phyloP scores from a whole-genome alignment of 2,329 filamentous ascomycete species.

The Fusarium heterosporum region DNA sequence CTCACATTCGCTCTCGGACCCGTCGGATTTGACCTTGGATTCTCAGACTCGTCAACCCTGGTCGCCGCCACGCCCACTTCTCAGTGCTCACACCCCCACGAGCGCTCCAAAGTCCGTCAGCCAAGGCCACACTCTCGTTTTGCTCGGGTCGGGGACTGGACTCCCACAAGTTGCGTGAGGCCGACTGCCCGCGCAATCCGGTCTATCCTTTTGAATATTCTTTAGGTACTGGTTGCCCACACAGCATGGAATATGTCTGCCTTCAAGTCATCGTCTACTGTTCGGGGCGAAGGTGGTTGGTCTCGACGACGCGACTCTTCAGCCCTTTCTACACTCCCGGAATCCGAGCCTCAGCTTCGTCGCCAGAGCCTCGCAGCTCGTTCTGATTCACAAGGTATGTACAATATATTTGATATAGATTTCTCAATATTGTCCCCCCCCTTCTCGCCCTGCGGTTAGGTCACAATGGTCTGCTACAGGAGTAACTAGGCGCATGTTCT shows the following conservation, averaged over 20 bases:
- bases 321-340: constrained; percentile 41
- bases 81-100: constrained; percentile 34
- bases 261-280: constrained; percentile 46
- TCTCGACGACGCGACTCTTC: constrained; percentile 44
- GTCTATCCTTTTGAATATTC: constrained; percentile 36
- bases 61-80: constrained; percentile 37
- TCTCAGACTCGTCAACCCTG: constrained; percentile 21
- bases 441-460: constrained; percentile 5
- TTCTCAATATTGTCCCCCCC: constrained; percentile 14
- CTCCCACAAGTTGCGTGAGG: constrained; percentile 41
- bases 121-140: constrained; percentile 38
- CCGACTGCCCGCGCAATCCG: constrained; percentile 44
- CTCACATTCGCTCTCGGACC: constrained; percentile 36
- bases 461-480: constrained; percentile 20
- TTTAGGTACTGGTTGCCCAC: constrained; percentile 40
- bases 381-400: constrained; percentile 51
- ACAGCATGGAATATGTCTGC: constrained; percentile 55
- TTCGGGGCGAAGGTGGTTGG: constrained; percentile 46
- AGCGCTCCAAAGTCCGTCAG: constrained; percentile 33
- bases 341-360: constrained; percentile 37
- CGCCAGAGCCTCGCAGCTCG: constrained; percentile 44
- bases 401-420: background rate
- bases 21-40: constrained; percentile 32
- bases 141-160: constrained; percentile 41
- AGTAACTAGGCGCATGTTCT: constrained; percentile 22